Conservation (phyloP, 331 rosid genomes). For the Spiraea crenata region DNA sequence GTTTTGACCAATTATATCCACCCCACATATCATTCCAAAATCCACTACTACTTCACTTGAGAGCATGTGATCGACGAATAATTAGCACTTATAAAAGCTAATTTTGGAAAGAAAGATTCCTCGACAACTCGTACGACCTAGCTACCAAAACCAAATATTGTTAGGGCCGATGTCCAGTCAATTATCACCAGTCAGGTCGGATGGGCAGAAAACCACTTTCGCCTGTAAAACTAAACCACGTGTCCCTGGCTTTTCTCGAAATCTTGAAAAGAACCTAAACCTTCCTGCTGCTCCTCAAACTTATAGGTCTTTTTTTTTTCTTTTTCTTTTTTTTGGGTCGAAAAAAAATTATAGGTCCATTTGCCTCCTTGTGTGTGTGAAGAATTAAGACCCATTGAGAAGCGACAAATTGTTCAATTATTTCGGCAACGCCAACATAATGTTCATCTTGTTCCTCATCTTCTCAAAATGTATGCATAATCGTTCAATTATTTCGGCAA, state of each 20-base stretch:
- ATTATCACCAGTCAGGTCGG: neutral
- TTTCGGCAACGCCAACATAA: conserved; percentile 11
- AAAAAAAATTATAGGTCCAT: no score
- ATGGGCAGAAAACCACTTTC: neutral
- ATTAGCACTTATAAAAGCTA: neutral
- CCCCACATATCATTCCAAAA: no score
- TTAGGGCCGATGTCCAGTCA: neutral
- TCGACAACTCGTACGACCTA: neutral
- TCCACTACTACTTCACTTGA: no score
- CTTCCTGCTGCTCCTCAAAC: conserved; percentile 1
- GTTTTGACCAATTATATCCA: no score
- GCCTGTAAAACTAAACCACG: neutral
- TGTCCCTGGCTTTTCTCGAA: neutral
- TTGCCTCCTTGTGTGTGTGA: no score
- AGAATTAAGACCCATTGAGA: neutral
- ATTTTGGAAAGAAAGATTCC: neutral
- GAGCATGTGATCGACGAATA: neutral
- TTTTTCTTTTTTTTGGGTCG: no score
- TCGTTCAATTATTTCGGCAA: no score
- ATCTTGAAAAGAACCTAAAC: conserved; percentile 1
- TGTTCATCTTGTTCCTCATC: neutral
- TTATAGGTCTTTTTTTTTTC: neutral
- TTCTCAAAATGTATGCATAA: no score
- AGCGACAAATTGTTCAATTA: conserved; percentile 12
- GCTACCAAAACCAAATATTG: neutral